phyloP scores from a whole-genome alignment of 495 filamentous ascomycete genomes.

The Talaromyces ruber region DNA sequence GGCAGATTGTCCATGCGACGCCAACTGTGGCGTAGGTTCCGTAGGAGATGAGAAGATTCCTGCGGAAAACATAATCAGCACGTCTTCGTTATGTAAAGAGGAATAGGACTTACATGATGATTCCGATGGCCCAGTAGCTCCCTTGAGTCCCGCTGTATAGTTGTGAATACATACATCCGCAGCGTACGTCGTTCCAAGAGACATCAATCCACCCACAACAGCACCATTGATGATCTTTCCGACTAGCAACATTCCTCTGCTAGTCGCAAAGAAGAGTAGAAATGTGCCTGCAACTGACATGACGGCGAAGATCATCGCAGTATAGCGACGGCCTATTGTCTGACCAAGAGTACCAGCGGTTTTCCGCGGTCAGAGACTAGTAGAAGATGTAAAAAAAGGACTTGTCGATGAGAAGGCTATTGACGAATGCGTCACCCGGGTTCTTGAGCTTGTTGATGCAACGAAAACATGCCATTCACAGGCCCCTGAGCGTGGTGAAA shows the following conservation, averaged over 20 bases:
- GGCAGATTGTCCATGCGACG: constrained; percentile 11
- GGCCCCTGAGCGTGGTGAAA: constrained; percentile 25
- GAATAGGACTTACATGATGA: constrained; percentile 9
- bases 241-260: constrained; percentile 14
- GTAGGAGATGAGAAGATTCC: constrained; percentile 12
- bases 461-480: neutral
- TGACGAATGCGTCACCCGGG: constrained; percentile 30
- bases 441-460: constrained; percentile 38
- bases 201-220: constrained; percentile 16
- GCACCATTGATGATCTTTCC: constrained; percentile 12
- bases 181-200: constrained; percentile 19
- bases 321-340: constrained; percentile 13
- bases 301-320: neutral
- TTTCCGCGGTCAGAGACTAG: constrained; percentile 25
- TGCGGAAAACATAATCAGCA: neutral
- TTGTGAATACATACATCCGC: constrained; percentile 13
- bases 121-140: constrained; percentile 11
- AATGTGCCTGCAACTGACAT: neutral
- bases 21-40: constrained; percentile 8
- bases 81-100: neutral
- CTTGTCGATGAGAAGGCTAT: constrained; percentile 32
- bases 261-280: constrained; percentile 11
- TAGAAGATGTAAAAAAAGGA: neutral
- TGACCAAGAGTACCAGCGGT: constrained; percentile 16
- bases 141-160: constrained; percentile 5